These are phyloP conservation scores for Salpingoeca rosetta DNA, from an alignment of 78 protist genomes.

Conservation along the genomic window DNA sequence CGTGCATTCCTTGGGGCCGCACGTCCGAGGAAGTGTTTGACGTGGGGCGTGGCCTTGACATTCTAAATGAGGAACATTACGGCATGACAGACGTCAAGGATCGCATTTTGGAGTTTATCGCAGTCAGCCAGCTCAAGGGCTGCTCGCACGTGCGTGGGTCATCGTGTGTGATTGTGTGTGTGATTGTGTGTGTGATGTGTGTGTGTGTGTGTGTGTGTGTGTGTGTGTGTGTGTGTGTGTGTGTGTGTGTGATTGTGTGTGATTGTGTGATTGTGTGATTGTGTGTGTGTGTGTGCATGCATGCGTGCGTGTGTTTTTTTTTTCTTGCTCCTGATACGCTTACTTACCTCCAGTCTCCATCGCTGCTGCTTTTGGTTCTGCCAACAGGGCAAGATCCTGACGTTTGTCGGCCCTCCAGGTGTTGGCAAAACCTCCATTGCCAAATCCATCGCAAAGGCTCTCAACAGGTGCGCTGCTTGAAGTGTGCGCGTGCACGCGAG, in stretches of 20 bases:
- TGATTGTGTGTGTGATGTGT: no score
- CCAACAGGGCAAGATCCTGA: constrained; percentile 79
- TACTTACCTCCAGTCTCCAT: neutral
- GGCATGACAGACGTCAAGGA: constrained; percentile 86
- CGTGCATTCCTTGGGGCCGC: constrained; percentile 84
- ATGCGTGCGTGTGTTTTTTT: no score
- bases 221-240: no score
- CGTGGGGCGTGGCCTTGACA: neutral
- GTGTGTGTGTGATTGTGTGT: no score
- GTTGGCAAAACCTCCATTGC: constrained; percentile 88
- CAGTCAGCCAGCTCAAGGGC: constrained; percentile 65
- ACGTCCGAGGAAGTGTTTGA: constrained; percentile 46
- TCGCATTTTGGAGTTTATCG: constrained; percentile 82
- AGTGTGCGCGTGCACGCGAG: neutral
- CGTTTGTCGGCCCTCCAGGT: constrained; percentile 88
- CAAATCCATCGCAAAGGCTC: constrained; percentile 57
- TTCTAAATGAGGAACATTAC: constrained; percentile 64
- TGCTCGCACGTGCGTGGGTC: neutral
- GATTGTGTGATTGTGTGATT: no score
- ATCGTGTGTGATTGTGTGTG: no score
- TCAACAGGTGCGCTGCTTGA: constrained; percentile 16
- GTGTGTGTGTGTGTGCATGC: no score
- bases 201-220: no score
- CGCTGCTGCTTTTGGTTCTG: neutral
- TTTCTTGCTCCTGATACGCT: neutral